phyloP scores from a whole-genome alignment of 441 rosid species.

The Brassica hybrid region DNA sequence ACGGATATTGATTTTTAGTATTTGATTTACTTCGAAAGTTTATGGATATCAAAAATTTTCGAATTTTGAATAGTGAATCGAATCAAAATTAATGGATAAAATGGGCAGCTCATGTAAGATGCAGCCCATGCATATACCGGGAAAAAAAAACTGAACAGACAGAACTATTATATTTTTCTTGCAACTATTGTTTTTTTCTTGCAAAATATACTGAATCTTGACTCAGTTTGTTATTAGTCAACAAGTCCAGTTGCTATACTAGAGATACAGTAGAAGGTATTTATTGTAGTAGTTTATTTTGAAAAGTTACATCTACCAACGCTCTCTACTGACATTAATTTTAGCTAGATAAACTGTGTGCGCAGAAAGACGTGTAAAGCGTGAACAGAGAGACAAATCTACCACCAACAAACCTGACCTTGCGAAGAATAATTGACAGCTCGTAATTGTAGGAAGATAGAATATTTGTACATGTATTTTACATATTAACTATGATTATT shows the following conservation, averaged over 20 bases:
- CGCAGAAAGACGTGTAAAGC: conserved; percentile 23
- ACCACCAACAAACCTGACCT: conserved; percentile 1
- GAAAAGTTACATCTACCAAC: conserved; percentile 19
- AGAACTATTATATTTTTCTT: no score
- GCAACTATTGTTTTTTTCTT: no score
- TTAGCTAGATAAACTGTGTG: not conserved
- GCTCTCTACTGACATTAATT: conserved; percentile 16
- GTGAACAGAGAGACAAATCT: conserved; percentile 7
- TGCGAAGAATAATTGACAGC: conserved; percentile 1
- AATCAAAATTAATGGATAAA: no score
- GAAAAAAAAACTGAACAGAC: no score
- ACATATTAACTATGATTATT: no score
- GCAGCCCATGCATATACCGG: no score
- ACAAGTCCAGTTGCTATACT: not conserved
- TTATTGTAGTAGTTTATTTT: not conserved
- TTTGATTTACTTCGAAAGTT: no score
- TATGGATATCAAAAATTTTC: no score
- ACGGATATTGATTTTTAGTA: no score
- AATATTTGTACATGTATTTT: conserved; percentile 2
- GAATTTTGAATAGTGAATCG: no score
- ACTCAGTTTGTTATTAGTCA: not conserved
- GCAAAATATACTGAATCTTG: not conserved
- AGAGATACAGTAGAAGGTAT: not conserved
- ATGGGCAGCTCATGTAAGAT: not conserved
- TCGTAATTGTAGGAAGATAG: conserved; percentile 6